phyloP scores from a whole-genome alignment of 768 basidiomycete genomes.

The Mycena leptocephala region DNA sequence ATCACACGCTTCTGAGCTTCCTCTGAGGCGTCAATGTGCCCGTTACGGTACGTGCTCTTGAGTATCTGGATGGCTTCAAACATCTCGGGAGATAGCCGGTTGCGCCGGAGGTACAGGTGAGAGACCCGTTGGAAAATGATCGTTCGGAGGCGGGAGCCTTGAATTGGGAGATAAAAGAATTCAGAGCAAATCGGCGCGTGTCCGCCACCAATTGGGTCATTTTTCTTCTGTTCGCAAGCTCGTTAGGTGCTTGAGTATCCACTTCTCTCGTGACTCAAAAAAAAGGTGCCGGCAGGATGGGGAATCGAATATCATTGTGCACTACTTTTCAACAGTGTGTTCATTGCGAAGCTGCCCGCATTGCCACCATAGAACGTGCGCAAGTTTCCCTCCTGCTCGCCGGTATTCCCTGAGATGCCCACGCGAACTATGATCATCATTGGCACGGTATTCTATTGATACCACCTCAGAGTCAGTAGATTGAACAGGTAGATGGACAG shows the following conservation, averaged over 20 bases:
- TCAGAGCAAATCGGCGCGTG: neutral
- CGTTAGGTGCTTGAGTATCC: neutral
- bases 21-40: no score
- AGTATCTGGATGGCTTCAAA: no score
- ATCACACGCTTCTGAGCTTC: no score
- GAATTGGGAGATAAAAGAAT: no score
- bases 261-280: neutral
- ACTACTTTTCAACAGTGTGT: no score
- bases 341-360: neutral
- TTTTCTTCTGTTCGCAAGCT: neutral
- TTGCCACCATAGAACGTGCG: neutral
- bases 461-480: neutral
- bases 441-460: slow-evolving; percentile 13
- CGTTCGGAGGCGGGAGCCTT: no score
- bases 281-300: neutral
- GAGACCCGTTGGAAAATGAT: no score
- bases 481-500: neutral
- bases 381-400: neutral
- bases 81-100: no score
- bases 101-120: no score
- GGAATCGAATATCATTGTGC: no score
- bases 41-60: no score
- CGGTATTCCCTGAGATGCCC: neutral
- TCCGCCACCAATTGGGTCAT: neutral
- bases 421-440: slow-evolving; percentile 17